Evolutionary conservation across 345 rosid genomes (phyloP).

Genomic region (Pistacia vera): DNA sequence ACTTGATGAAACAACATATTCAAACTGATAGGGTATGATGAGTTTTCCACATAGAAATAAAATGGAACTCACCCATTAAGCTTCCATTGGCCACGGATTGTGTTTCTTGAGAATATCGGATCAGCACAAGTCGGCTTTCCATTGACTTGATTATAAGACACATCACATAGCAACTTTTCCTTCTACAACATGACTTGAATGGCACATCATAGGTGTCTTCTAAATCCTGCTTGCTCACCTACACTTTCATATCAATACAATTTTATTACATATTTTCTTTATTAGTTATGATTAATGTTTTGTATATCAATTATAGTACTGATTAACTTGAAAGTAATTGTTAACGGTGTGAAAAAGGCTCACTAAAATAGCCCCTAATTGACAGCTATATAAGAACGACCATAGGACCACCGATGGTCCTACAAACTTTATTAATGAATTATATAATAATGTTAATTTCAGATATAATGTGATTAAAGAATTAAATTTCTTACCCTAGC

Average conservation of each 20-base stretch:
- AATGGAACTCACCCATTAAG: slow-evolving; percentile 65
- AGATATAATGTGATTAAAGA: not conserved
- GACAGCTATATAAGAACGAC: not conserved
- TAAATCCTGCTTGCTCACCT: slow-evolving; percentile 94
- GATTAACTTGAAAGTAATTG: too few species aligned
- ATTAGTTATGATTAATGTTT: too few species aligned
- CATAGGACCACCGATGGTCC: not conserved
- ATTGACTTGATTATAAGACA: slow-evolving; percentile 97
- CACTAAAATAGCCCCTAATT: too few species aligned
- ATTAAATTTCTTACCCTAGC: slow-evolving; percentile 58
- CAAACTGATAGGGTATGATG: not conserved
- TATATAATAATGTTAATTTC: not conserved
- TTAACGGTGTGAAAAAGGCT: too few species aligned
- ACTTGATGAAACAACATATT: not conserved
- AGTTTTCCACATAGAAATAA: not conserved
- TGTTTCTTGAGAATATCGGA: slow-evolving; percentile 68
- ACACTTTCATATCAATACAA: not conserved
- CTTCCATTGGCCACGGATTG: slow-evolving; percentile 87
- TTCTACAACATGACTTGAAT: slow-evolving; percentile 72
- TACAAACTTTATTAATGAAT: not conserved
- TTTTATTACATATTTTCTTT: not conserved
- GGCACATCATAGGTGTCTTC: slow-evolving; percentile 90
- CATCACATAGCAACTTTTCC: slow-evolving; percentile 93
- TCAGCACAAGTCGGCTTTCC: slow-evolving; percentile 98
- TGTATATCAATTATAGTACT: too few species aligned